Conservation (phyloP, 1,284 basidiomycete genomes). For the Blastosporella zonata region DNA sequence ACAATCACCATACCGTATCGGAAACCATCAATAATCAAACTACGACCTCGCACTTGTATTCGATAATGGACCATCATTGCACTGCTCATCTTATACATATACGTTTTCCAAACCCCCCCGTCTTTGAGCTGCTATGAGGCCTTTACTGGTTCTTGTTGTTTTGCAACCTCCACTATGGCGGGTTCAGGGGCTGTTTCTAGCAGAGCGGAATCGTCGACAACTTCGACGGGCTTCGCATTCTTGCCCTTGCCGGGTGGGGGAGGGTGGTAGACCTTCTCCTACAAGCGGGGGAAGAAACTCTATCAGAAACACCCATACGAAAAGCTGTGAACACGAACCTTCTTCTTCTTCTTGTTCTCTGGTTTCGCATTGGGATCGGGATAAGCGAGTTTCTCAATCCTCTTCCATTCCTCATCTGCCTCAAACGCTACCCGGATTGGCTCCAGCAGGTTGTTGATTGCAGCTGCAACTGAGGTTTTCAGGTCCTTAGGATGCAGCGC, state of each 20-base stretch:
- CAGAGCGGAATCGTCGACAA: constrained; percentile 12
- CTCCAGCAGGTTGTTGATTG: constrained; percentile 75
- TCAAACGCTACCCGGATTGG: constrained; percentile 83
- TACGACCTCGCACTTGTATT: constrained; percentile 13
- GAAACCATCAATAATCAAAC: constrained; percentile 6
- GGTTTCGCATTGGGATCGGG: constrained; percentile 57
- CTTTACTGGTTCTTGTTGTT: constrained; percentile 10
- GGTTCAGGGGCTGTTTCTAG: constrained; percentile 10
- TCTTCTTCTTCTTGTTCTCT: constrained; percentile 54
- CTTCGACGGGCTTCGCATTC: constrained; percentile 35
- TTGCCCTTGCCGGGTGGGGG: constrained; percentile 75
- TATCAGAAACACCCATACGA: constrained; percentile 3
- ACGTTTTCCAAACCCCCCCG: not conserved
- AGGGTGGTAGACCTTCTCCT: constrained; percentile 78
- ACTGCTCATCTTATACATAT: constrained; percentile 8
- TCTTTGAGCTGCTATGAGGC: constrained; percentile 7
- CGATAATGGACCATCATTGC: constrained; percentile 10
- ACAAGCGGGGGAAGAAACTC: constrained; percentile 3
- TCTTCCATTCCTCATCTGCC: constrained; percentile 79
- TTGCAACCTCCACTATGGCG: constrained; percentile 15
- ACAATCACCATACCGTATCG: not conserved
- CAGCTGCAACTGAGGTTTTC: constrained; percentile 79
- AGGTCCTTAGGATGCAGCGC: constrained; percentile 89
- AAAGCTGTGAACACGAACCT: constrained; percentile 23
- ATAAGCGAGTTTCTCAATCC: constrained; percentile 73